Percentiles rank a stretch among this genome's conserved stretches.
Evolutionary conservation across 441 rosid genomes (phyloP).

Genomic region (Brassica balearica): DNA sequence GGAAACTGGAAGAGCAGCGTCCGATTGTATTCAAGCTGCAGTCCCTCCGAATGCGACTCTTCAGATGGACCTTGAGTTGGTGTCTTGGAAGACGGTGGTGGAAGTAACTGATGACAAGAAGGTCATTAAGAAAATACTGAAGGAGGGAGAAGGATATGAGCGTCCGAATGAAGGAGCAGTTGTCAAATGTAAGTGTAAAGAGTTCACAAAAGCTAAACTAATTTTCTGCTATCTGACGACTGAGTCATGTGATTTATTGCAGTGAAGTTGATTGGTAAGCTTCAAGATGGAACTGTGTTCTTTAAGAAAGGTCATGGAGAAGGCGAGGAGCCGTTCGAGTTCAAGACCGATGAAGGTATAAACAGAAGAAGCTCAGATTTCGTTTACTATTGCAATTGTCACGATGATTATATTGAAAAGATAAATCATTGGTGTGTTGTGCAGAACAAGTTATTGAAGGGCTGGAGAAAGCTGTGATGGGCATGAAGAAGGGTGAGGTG

Average conservation of each 20-base stretch:
- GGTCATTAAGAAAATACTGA: constrained; percentile 59
- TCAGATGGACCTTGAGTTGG: constrained; percentile 55
- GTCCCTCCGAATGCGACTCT: constrained; percentile 47
- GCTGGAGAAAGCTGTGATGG: constrained; percentile 61
- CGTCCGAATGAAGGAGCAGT: constrained; percentile 71
- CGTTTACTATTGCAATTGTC: not conserved
- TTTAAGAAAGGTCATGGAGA: constrained; percentile 54
- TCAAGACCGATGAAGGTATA: constrained; percentile 59
- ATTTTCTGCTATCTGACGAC: not conserved
- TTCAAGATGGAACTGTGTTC: constrained; percentile 59
- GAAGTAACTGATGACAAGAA: constrained; percentile 65
- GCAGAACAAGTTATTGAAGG: constrained; percentile 69
- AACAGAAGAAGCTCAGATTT: not conserved
- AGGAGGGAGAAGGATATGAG: constrained; percentile 70
- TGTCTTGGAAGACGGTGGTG: constrained; percentile 66
- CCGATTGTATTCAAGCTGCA: constrained; percentile 5
- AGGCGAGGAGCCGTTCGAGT: constrained; percentile 63
- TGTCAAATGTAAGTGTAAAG: constrained; percentile 34
- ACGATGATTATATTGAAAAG: not conserved
- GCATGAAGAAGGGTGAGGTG: constrained; percentile 74
- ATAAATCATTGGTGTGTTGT: not conserved
- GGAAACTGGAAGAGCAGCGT: constrained; percentile 30
- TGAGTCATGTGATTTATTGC: constrained; percentile 16
- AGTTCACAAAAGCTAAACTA: no score
- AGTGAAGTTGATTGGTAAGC: constrained; percentile 61